Percentiles rank a stretch among this genome's conserved stretches.
Evolutionary conservation across 2,329 filamentous ascomycete genomes (phyloP).

Genomic region (Penicillium sp.): DNA sequence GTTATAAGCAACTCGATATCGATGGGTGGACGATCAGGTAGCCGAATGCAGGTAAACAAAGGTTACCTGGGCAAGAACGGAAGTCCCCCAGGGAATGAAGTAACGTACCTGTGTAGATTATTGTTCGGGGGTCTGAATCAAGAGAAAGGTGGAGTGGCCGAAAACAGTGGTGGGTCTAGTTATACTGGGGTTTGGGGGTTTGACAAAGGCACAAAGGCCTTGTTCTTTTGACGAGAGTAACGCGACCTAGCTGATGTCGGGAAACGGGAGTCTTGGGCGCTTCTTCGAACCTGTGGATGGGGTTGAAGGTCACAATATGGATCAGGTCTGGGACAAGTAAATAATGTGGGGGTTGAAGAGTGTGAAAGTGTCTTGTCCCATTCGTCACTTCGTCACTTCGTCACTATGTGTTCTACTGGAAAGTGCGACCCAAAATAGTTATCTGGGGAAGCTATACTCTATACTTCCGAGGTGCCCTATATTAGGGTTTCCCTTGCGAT

Average conservation of each 20-base stretch:
- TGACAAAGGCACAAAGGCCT: slow-evolving; percentile 16
- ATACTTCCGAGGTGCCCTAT: not conserved
- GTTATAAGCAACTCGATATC: slow-evolving; percentile 32
- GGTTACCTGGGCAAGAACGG: slow-evolving; percentile 13
- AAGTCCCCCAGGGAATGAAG: not conserved
- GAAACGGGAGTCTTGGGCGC: not conserved
- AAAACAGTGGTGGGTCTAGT: slow-evolving; percentile 18
- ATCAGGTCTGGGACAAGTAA: not conserved
- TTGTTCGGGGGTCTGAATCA: slow-evolving; percentile 3
- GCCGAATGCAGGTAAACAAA: slow-evolving; percentile 20
- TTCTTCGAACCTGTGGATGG: not conserved
- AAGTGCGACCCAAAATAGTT: not conserved
- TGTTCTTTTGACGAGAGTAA: slow-evolving; percentile 5
- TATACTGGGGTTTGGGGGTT: slow-evolving; percentile 16
- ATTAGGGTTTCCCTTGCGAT: not conserved
- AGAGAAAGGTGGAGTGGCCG: slow-evolving; percentile 12
- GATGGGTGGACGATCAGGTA: slow-evolving; percentile 5
- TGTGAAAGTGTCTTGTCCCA: not conserved
- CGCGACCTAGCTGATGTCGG: slow-evolving; percentile 2
- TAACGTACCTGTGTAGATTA: slow-evolving; percentile 13
- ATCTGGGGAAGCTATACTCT: not conserved
- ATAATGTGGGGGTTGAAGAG: not conserved
- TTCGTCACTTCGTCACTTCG: not conserved
- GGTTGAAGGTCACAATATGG: not conserved
- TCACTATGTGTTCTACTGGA: slow-evolving; percentile 3